Percentiles rank a stretch among this genome's conserved stretches.
Evolutionary conservation across 1,284 basidiomycete genomes (phyloP).

Genomic region (Apiotrichum veenhuisii): DNA sequence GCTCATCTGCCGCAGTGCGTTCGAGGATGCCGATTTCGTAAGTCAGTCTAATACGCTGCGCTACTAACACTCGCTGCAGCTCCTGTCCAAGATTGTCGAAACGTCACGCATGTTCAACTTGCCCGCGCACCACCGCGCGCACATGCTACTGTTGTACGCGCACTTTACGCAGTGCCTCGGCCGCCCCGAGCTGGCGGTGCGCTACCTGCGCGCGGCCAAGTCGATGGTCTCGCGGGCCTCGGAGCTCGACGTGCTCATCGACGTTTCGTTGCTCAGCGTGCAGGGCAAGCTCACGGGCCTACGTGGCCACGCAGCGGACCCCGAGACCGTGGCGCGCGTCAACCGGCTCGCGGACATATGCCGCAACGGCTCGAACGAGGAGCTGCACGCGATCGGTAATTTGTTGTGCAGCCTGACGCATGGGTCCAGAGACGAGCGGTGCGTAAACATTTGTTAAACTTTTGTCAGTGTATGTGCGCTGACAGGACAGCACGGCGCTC

Average conservation of each 20-base stretch:
- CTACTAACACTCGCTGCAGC: constrained; percentile 15
- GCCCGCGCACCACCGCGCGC: constrained; percentile 26
- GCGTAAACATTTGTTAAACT: too few relatives aligned
- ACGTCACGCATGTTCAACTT: constrained; percentile 21
- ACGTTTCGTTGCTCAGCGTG: constrained; percentile 29
- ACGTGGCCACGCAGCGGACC: constrained; percentile 9
- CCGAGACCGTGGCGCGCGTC: constrained; percentile 2
- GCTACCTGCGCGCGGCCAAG: constrained; percentile 33
- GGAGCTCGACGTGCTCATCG: constrained; percentile 35
- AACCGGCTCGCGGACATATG: constrained; percentile 30
- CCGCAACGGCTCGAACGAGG: constrained; percentile 29
- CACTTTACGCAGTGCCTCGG: constrained; percentile 37
- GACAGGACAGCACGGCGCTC: constrained; percentile 31
- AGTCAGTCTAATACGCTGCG: neutral
- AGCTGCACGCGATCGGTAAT: constrained; percentile 28
- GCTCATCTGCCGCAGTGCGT: constrained; percentile 28
- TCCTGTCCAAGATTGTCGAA: constrained; percentile 19
- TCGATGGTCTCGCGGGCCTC: constrained; percentile 27
- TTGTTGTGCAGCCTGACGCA: constrained; percentile 36
- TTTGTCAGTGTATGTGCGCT: too few relatives aligned
- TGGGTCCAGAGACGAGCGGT: too few relatives aligned
- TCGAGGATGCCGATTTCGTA: constrained; percentile 26
- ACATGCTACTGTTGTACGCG: constrained; percentile 35
- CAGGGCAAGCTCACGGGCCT: constrained; percentile 18
- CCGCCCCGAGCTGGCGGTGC: constrained; percentile 17